Evolutionary conservation across 495 filamentous ascomycete species (phyloP), one percentile per base, ranked within the genome.

Genomic region (Aspergillus coremiiformis): DNA sequence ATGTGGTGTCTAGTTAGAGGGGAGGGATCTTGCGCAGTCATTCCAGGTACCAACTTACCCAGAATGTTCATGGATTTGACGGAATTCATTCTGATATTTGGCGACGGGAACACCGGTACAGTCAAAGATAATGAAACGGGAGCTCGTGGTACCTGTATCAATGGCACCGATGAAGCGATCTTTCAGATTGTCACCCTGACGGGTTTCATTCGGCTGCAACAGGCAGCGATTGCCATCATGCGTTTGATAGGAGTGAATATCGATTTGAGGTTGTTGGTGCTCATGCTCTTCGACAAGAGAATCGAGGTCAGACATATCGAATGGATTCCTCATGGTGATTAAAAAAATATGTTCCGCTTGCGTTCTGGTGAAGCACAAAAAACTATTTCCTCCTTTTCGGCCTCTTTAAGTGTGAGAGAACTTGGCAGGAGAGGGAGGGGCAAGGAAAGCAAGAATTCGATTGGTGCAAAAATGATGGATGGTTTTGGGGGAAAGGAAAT

Each of bases 101-200:
- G 88, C 89, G 33, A 91, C 79, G 11, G 89, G 89, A 19, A 81
- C 83, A 52, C 90, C 90, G 19, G 78, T 74, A 52, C 81, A 79
- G 67, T 96, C 82, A 68, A 97, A 96, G 53, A 97, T 90, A 50
- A 97, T 75, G 65, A 96, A 96, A 14, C 92, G 83, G 27, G 92
- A 89, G 57, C 88, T 94, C 12, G 92, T 96, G 6, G 92, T 97
- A 20, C 92, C 92, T 62, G 92, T 87, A 63, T 97, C 92, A 62
- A 97, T 92, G 22, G 84, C 78, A 35, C 83, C 84, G 39, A 86
- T 81, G 63, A 80, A 88, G 8, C 70, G 70, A 29, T 70, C 56
- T 50, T 71, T 71, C 22, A 75, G 58, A 29, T 68, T 65, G 32
- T 67, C 69, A 14, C 47, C 49, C 19, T 60, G 62, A 29, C 54